Percentiles rank a stretch among this genome's conserved stretches.
phyloP scores from a whole-genome alignment of 441 rosid species.

The Arabidopsis hybrid region DNA sequence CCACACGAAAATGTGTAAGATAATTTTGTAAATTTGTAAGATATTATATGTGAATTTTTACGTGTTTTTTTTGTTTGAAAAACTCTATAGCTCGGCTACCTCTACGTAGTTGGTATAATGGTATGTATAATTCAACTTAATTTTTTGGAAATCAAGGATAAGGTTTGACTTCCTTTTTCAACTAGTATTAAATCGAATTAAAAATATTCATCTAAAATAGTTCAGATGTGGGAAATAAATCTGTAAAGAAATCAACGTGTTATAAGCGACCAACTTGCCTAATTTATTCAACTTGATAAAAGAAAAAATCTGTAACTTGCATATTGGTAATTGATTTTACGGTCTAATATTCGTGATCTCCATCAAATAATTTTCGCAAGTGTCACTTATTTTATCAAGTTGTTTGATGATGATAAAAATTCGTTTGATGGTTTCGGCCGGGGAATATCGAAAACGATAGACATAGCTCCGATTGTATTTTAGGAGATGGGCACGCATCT shows the following conservation, averaged over 20 bases:
- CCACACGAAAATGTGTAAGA: constrained; percentile 33
- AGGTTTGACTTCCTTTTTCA: constrained; percentile 22
- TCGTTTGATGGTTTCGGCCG: constrained; percentile 8
- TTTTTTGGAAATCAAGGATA: not conserved
- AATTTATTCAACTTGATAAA: constrained; percentile 6
- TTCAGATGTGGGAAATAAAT: constrained; percentile 4
- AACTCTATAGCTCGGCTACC: constrained; percentile 15
- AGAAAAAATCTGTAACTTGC: not conserved
- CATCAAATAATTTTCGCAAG: not conserved
- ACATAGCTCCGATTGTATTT: constrained; percentile 15
- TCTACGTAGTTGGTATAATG: constrained; percentile 24
- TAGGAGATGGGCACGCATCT: constrained; percentile 47
- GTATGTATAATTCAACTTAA: constrained; percentile 10
- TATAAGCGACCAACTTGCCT: constrained; percentile 16
- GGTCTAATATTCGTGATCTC: not conserved
- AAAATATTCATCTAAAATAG: not conserved
- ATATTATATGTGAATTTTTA: not conserved
- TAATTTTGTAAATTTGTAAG: not conserved
- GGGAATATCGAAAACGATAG: constrained; percentile 34
- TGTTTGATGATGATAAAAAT: not conserved
- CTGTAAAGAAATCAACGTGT: not conserved
- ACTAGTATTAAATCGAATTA: not conserved
- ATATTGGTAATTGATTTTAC: not conserved
- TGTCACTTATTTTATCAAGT: not conserved
- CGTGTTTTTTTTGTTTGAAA: constrained; percentile 12